Conservation (phyloP, 2,329 filamentous ascomycete genomes). For the Diatrype stigma region DNA sequence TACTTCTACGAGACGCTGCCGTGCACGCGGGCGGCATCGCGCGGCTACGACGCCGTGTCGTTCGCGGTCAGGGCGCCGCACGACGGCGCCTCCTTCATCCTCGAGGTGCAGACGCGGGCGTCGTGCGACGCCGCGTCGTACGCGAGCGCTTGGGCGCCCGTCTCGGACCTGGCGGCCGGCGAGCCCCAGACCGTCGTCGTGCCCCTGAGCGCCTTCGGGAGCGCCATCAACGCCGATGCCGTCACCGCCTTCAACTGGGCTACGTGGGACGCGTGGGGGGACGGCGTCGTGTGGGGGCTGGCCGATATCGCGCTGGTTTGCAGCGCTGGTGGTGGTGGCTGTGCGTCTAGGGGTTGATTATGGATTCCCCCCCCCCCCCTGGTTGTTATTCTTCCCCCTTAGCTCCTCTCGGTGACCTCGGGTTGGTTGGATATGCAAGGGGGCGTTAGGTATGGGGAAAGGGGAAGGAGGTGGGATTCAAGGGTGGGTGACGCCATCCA, state of each 20-base stretch:
- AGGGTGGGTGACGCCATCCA: too few relatives aligned
- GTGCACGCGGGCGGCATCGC: conserved; percentile 34
- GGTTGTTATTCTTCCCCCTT: too few relatives aligned
- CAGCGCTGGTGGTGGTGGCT: neutral
- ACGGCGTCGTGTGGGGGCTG: conserved; percentile 3
- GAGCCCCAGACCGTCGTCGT: conserved; percentile 35
- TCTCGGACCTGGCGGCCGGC: conserved; percentile 37
- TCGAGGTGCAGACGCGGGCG: conserved; percentile 41
- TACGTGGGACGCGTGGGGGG: conserved; percentile 1
- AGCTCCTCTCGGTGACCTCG: too few relatives aligned
- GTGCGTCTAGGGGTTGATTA: too few relatives aligned
- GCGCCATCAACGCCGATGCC: conserved; percentile 35
- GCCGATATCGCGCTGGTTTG: conserved; percentile 5
- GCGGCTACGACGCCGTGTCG: conserved; percentile 37
- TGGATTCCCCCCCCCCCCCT: too few relatives aligned
- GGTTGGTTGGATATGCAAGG: too few relatives aligned
- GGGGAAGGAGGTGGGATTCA: too few relatives aligned
- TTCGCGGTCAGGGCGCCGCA: conserved; percentile 38
- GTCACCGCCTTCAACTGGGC: conserved; percentile 32
- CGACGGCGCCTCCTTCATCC: conserved; percentile 26
- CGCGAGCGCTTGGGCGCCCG: conserved; percentile 31
- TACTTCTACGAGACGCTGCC: conserved; percentile 43
- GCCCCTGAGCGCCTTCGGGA: conserved; percentile 35
- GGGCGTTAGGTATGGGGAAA: too few relatives aligned
- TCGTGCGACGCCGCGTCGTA: conserved; percentile 34